Percentiles rank a stretch among this genome's conserved stretches.
Conservation (phyloP, 1,139 yeast genomes). For the Magnusiomyces suaveolens region DNA sequence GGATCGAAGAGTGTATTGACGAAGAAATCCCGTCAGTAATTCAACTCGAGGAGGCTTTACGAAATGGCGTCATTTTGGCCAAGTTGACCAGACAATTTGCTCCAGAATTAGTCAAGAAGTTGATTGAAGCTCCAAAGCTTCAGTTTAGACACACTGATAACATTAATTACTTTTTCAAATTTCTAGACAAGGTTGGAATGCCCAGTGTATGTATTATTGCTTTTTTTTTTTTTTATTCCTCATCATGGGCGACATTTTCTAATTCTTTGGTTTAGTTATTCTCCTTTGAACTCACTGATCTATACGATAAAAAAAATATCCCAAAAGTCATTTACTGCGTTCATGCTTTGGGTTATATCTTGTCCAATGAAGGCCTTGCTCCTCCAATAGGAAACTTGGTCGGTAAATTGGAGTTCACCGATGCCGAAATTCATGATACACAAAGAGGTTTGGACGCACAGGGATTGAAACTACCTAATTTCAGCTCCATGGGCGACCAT, state of each 20-base stretch:
- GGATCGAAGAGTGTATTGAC: conserved; percentile 55
- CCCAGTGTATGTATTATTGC: conserved; percentile 41
- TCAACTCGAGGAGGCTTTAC: conserved; percentile 52
- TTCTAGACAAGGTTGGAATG: conserved; percentile 59
- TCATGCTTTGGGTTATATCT: conserved; percentile 75
- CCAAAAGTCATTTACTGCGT: conserved; percentile 92
- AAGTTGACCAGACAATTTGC: conserved; percentile 63
- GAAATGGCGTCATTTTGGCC: conserved; percentile 82
- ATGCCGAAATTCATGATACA: conserved; percentile 59
- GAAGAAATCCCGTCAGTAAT: conserved; percentile 44
- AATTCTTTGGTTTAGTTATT: conserved; percentile 37
- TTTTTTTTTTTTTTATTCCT: conserved; percentile 5
- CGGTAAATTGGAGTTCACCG: conserved; percentile 52
- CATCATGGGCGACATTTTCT: neutral
- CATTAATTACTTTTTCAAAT: conserved; percentile 71
- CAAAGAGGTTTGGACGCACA: conserved; percentile 52
- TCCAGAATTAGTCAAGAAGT: conserved; percentile 51
- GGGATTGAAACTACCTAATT: conserved; percentile 36
- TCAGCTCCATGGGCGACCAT: conserved; percentile 34
- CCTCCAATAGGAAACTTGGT: conserved; percentile 58
- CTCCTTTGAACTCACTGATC: conserved; percentile 81
- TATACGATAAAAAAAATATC: conserved; percentile 83
- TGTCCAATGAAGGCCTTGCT: conserved; percentile 45
- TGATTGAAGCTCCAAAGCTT: conserved; percentile 50
- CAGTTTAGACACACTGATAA: conserved; percentile 91